Evolutionary conservation across 352 stramenopile genomes (phyloP), one percentile per base, ranked within the genome.

Genomic region (Phytopythium montanum): DNA sequence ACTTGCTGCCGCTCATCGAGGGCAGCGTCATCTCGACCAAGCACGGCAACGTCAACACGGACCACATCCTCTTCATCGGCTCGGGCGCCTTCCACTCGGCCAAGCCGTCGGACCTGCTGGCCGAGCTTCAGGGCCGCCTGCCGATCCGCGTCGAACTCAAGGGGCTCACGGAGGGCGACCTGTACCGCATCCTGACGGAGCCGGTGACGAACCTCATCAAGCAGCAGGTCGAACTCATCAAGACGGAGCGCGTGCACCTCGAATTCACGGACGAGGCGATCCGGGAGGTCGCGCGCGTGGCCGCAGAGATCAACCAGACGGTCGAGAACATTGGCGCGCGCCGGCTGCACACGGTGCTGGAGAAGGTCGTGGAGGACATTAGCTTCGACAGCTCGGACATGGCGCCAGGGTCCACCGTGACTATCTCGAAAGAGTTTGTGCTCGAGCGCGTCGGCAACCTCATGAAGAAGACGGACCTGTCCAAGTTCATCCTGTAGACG

Each of bases 131-230:
- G 67, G 98, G 98, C 51, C 89, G 97, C 59, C 77, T 99, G 56
- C 98, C 98, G 1, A 99, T 99, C 74, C 95, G 97, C 59, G 98
- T 99, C 6, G 96, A 99, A 70, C 87, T 99, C 18, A 98, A 99
- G 72, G 96, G 93, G 2, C 78, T 99, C 19, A 99, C 96, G n/a
- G 97, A 99, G 69, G 83, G 98, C 50, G 97, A 99, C 70, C 70
- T 99, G 53, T 99, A 99, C 81, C 96, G 96, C 62, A 99, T 99
- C 69, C 80, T 99, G 19, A 99, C 97, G 1, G 97, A 99, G 78
- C 98, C 98, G n/a, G 94, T 99, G 56, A 97, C 94, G 55, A 99
- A 99, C 80, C 80, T 99, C 39, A 92, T 99, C 61, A 87, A 92
- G 59, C 98, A 99, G 81, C 97, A 99, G 72, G 85, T 96, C 34